These are phyloP conservation scores for Arachnomyces sp. DNA, from an alignment of 2,329 filamentous ascomycete genomes.

Conservation along the genomic window DNA sequence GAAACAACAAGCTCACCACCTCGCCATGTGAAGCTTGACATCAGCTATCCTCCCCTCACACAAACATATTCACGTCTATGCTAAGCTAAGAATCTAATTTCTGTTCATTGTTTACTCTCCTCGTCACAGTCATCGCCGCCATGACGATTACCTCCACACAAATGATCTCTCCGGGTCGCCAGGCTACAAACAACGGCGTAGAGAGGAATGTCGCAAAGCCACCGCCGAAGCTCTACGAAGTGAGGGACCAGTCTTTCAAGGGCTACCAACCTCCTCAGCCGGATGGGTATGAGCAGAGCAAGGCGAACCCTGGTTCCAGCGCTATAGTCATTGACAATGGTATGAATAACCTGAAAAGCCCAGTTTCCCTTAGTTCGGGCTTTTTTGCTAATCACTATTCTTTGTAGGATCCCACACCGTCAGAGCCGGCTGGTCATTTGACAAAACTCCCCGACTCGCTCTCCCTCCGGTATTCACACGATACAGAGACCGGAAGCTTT, in stretches of 20 bases:
- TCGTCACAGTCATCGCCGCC: slow-evolving; percentile 13
- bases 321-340: slow-evolving; percentile 98
- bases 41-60: neutral
- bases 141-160: slow-evolving; percentile 40
- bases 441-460: slow-evolving; percentile 67
- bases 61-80: neutral
- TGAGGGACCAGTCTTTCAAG: slow-evolving; percentile 54
- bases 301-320: slow-evolving; percentile 50
- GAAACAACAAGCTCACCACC: no score
- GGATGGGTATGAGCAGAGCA: slow-evolving; percentile 66
- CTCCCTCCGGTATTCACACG: slow-evolving; percentile 88
- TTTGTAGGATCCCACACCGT: slow-evolving; percentile 71
- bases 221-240: slow-evolving; percentile 46
- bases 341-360: slow-evolving; percentile 31
- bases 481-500: slow-evolving; percentile 88
- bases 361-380: neutral
- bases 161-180: slow-evolving; percentile 29
- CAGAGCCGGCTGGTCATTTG: slow-evolving; percentile 94
- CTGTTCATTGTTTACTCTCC: slow-evolving; percentile 2
- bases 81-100: neutral
- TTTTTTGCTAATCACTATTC: slow-evolving; percentile 13
- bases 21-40: neutral
- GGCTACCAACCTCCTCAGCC: slow-evolving; percentile 51
- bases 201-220: slow-evolving; percentile 47
- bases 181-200: slow-evolving; percentile 31